Conservation (phyloP, 257 asterid species). For the Jacaranda copaia region DNA sequence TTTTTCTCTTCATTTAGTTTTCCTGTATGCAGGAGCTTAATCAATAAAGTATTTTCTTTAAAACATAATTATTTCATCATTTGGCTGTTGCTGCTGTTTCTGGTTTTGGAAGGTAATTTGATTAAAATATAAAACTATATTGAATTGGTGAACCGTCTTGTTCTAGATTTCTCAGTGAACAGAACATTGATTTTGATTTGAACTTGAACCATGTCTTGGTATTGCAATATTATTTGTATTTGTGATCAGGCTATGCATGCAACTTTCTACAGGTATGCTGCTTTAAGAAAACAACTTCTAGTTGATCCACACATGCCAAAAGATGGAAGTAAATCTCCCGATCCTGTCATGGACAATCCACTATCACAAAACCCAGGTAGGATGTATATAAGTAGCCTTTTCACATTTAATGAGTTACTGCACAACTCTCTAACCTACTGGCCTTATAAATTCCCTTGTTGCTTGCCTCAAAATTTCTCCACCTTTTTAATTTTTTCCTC, state of each 20-base stretch:
- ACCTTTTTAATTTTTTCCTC: not conserved
- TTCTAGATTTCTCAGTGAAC: slow-evolving; percentile 11
- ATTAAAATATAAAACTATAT: slow-evolving; percentile 11
- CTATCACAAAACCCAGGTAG: slow-evolving; percentile 93
- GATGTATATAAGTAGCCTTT: slow-evolving; percentile 9
- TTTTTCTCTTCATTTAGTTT: not conserved
- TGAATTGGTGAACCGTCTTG: not conserved
- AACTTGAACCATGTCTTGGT: not conserved
- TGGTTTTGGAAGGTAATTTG: slow-evolving; percentile 3
- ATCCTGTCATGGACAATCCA: slow-evolving; percentile 88
- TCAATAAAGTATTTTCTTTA: not conserved
- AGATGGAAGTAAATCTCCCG: slow-evolving; percentile 81
- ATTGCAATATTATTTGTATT: not conserved
- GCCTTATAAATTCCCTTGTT: not conserved
- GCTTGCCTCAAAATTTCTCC: not conserved
- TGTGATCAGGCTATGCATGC: not conserved
- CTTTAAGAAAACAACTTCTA: slow-evolving; percentile 86
- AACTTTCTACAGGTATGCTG: slow-evolving; percentile 69
- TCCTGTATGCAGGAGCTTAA: slow-evolving; percentile 5
- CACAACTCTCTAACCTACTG: not conserved
- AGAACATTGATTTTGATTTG: not conserved
- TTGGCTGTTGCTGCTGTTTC: not conserved
- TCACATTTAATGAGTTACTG: not conserved
- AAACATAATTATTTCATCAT: slow-evolving; percentile 9
- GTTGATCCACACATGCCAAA: slow-evolving; percentile 84